phyloP scores from a whole-genome alignment of 768 basidiomycete genomes.

The Agaricus blazei region DNA sequence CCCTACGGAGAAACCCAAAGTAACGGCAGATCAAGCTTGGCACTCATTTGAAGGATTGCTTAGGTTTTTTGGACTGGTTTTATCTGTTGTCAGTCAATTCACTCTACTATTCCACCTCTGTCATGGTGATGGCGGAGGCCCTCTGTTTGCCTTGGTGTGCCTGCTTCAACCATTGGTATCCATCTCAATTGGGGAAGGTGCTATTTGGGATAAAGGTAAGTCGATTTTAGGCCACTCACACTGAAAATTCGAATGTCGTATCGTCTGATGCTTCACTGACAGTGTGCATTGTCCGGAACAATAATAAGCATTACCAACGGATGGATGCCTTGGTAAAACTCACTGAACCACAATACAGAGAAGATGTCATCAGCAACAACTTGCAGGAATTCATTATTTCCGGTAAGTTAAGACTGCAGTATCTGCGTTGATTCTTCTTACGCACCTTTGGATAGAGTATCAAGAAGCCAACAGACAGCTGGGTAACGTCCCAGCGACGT shows the following conservation, averaged over 20 bases:
- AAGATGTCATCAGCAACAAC: conserved; percentile 34
- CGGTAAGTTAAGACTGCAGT: conserved; percentile 15
- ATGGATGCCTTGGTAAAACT: conserved; percentile 26
- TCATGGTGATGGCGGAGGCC: background rate
- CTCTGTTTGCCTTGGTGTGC: conserved; percentile 2
- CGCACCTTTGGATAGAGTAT: conserved; percentile 20
- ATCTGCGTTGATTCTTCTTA: background rate
- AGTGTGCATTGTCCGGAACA: conserved; percentile 4
- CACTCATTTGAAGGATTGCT: background rate
- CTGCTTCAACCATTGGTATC: conserved; percentile 1
- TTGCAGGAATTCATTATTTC: conserved; percentile 25
- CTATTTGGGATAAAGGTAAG: conserved; percentile 10
- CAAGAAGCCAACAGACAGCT: conserved; percentile 18
- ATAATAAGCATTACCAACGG: conserved; percentile 23
- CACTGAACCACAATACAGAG: conserved; percentile 20
- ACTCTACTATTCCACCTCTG: conserved; percentile 2
- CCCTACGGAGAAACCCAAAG: background rate
- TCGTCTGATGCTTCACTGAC: background rate
- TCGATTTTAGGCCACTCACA: no score
- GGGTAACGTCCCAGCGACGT: conserved; percentile 17
- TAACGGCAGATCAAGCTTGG: conserved; percentile 1
- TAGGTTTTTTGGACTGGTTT: background rate
- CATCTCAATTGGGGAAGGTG: background rate
- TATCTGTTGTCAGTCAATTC: conserved; percentile 7
- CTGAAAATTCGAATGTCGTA: no score